These are phyloP conservation scores for Gryganskiella cystojenkinii DNA, from an alignment of 192 early-diverging fungal genomes.

Conservation along the genomic window DNA sequence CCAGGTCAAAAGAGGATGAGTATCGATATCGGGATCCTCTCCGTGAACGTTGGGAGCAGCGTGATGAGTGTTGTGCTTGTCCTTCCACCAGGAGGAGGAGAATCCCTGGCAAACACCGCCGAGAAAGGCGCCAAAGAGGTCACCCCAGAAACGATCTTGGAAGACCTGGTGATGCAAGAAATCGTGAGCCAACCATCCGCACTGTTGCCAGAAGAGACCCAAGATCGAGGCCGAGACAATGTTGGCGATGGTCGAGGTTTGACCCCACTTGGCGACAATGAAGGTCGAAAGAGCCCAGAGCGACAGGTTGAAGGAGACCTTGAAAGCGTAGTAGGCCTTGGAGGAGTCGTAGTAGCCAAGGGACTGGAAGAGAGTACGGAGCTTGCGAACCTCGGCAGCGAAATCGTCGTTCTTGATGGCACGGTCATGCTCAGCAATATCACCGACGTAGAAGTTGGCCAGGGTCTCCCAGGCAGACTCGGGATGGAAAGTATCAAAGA, in stretches of 20 bases:
- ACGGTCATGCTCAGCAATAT: conserved; percentile 65
- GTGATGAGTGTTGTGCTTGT: conserved; percentile 92
- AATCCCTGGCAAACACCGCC: conserved; percentile 83
- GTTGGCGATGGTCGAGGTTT: conserved; percentile 60
- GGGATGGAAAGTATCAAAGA: conserved; percentile 84
- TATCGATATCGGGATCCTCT: conserved; percentile 88
- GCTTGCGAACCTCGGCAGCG: conserved; percentile 69
- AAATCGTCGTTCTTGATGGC: conserved; percentile 62
- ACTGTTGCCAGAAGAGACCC: conserved; percentile 86
- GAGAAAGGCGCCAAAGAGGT: conserved; percentile 72
- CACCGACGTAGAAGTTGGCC: conserved; percentile 81
- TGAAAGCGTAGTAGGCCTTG: conserved; percentile 77
- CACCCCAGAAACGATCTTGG: conserved; percentile 69
- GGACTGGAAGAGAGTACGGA: conserved; percentile 61
- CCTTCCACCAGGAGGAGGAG: conserved; percentile 87
- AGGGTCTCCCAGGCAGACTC: conserved; percentile 70
- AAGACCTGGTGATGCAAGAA: conserved; percentile 87
- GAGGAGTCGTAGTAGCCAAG: conserved; percentile 71
- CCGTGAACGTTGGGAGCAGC: conserved; percentile 81
- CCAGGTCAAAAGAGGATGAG: conserved; percentile 85
- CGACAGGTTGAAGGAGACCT: conserved; percentile 65
- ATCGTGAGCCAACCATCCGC: conserved; percentile 87
- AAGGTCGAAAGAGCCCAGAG: conserved; percentile 59
- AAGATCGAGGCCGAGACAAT: conserved; percentile 68
- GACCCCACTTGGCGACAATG: conserved; percentile 64